Evolutionary conservation across 768 basidiomycete genomes (phyloP).

Genomic region (Sarcomyxa edulis): DNA sequence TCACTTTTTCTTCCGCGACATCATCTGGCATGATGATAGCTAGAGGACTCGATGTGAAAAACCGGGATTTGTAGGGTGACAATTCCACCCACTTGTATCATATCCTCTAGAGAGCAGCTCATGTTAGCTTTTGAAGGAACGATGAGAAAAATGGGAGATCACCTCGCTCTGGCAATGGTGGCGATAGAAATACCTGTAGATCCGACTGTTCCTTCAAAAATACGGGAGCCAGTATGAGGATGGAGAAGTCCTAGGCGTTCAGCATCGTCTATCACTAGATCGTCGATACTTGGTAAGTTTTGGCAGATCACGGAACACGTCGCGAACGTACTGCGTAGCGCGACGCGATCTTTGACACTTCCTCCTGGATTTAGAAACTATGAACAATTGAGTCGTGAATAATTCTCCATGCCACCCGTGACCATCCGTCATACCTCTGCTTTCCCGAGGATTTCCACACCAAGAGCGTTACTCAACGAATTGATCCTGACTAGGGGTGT

Average conservation of each 20-base stretch:
- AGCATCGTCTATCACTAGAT: conserved; percentile 93
- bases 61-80: neutral
- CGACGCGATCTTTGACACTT: conserved; percentile 98
- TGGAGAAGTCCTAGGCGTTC: conserved; percentile 77
- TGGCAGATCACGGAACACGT: neutral
- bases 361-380: conserved; percentile 97
- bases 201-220: conserved; percentile 97
- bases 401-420: neutral
- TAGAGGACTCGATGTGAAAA: conserved; percentile 18
- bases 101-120: conserved; percentile 59
- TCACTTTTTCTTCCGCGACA: conserved; percentile 87
- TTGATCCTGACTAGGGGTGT: conserved; percentile 91
- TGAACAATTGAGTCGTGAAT: neutral
- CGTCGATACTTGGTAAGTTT: neutral
- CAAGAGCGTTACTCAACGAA: conserved; percentile 84
- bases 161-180: conserved; percentile 87
- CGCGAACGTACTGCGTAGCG: conserved; percentile 64
- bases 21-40: conserved; percentile 91
- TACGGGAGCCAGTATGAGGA: conserved; percentile 84
- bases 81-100: conserved; percentile 59
- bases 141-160: conserved; percentile 13
- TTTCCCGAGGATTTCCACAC: conserved; percentile 93
- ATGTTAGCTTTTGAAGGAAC: neutral
- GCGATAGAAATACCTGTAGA: conserved; percentile 97
- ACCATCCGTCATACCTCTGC: conserved; percentile 60